Base-by-base conservation (phyloP, 495 filamentous ascomycete genomes). In the Xylaria grammica region DNA sequence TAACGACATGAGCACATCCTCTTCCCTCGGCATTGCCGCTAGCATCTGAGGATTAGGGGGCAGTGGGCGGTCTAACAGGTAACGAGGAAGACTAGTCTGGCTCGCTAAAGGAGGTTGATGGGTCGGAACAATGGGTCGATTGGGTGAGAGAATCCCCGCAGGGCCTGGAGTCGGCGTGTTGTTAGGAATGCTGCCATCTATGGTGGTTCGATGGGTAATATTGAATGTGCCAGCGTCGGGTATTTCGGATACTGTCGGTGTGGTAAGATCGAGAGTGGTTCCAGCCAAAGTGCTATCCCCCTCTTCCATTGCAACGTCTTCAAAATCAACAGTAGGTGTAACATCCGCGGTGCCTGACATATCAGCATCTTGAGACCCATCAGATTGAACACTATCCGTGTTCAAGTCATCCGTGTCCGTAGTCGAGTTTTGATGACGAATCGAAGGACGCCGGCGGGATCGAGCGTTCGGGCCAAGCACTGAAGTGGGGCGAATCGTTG, bases 1-100 rank as follows among this genome's bases (percentile, higher is more conserved):
- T n/a, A 99, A 84, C 0, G 95, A 97, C 93, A 97, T 96, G 66
- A 99, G 79, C 17, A 99, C 95, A 71, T 99, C 95, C 72, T 99
- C 95, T 67, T 98, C 95, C 40, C 95, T 87, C 20, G 95, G 95
- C 89, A 97, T 96, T 24, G 92, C 89, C 29, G 92, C 90, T 38
- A 96, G 72, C 60, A 94, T 87, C 62, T 89, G 86, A 24, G 89
- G 86, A 66, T 85, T 84, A 0, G 86, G 78, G 26, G 85, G 83
- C 24, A 89, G 79, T 17, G 86, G 85, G 49, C 87, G 86, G 62
- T 97, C 91, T 30, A 90, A 83, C 36, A 91, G 82, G 74, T 93
- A 92, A 38, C 91, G 86, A 26, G 92, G 87, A 67, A 89, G 78
- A 59, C 72, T 83, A 6, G 87, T 82, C 27, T 74, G 72, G 65